A percentile compares a stretch with the other conserved stretches of the same genome.
Evolutionary conservation across 2,329 filamentous ascomycete genomes (phyloP).

Genomic region (Hypomyces rosellus): DNA sequence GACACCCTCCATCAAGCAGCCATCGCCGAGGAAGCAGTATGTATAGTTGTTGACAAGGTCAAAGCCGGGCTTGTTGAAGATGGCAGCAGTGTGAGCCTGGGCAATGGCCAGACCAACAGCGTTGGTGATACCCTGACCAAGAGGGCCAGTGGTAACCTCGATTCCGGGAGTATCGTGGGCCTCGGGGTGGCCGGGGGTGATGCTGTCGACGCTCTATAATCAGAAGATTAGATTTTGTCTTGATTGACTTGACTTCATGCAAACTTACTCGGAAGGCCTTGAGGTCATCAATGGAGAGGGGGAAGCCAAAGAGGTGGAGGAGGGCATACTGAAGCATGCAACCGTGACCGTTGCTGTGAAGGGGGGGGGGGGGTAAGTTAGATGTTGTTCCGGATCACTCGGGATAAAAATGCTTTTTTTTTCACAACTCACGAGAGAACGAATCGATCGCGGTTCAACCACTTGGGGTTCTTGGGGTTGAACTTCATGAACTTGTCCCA

Average conservation of each 20-base stretch:
- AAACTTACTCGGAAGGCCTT: slow-evolving; percentile 88
- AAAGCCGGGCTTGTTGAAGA: slow-evolving; percentile 96
- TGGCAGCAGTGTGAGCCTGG: slow-evolving; percentile 81
- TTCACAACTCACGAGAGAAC: slow-evolving; percentile 82
- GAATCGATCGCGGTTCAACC: slow-evolving; percentile 96
- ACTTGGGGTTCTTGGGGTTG: slow-evolving; percentile 98
- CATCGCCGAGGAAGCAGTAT: slow-evolving; percentile 94
- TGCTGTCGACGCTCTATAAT: slow-evolving; percentile 52
- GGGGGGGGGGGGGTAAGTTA: slow-evolving; percentile 7
- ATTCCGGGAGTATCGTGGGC: slow-evolving; percentile 92
- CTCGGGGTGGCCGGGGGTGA: slow-evolving; percentile 94
- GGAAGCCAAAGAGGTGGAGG: slow-evolving; percentile 93
- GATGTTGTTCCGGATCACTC: background rate
- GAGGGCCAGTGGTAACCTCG: slow-evolving; percentile 96
- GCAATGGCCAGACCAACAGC: slow-evolving; percentile 97
- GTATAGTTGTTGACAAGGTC: slow-evolving; percentile 94
- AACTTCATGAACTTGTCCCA: slow-evolving; percentile 99
- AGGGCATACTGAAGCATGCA: slow-evolving; percentile 99
- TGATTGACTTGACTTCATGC: background rate
- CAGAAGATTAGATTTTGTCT: slow-evolving; percentile 9
- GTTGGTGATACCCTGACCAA: slow-evolving; percentile 95
- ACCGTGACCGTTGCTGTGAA: slow-evolving; percentile 82
- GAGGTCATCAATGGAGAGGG: slow-evolving; percentile 78
- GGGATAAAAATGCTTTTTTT: background rate
- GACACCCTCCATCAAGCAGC: slow-evolving; percentile 97